A percentile compares a stretch with the other conserved stretches of the same genome.
Evolutionary conservation across 2,329 filamentous ascomycete species (phyloP).

Genomic region (Penicillium thymicola): DNA sequence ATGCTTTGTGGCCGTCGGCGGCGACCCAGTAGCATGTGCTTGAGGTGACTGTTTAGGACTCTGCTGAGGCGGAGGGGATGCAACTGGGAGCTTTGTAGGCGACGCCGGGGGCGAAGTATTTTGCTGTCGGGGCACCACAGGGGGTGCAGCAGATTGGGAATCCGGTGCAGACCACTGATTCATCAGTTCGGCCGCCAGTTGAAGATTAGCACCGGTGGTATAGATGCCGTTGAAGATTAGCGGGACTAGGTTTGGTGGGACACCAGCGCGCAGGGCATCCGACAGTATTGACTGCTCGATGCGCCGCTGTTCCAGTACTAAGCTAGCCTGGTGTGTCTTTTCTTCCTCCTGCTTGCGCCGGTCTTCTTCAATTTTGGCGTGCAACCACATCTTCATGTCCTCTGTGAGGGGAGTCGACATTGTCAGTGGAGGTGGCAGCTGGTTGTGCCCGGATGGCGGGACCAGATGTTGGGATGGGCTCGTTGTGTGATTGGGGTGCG

Average conservation of each 20-base stretch:
- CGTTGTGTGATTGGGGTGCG: neutral
- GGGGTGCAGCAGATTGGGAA: neutral
- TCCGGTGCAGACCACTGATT: neutral
- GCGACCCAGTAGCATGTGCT: neutral
- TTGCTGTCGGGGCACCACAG: neutral
- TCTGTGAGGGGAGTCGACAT: slow-evolving; percentile 50
- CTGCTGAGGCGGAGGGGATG: neutral
- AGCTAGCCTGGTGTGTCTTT: slow-evolving; percentile 58
- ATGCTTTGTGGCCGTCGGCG: neutral
- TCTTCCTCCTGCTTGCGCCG: slow-evolving; percentile 65
- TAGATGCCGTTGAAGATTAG: slow-evolving; percentile 55
- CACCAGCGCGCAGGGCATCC: slow-evolving; percentile 65
- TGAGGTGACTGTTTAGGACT: neutral
- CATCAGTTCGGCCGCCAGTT: neutral
- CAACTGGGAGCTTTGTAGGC: neutral
- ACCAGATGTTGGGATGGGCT: neutral
- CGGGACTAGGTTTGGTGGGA: slow-evolving; percentile 71
- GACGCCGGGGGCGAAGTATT: too few relatives aligned
- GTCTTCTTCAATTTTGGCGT: slow-evolving; percentile 71
- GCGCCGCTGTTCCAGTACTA: slow-evolving; percentile 68
- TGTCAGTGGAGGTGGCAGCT: slow-evolving; percentile 27
- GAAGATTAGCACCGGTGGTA: neutral
- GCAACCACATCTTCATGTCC: slow-evolving; percentile 67
- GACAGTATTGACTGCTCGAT: slow-evolving; percentile 70
- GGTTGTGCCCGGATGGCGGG: slow-evolving; percentile 33